Evolutionary conservation across 2,329 filamentous ascomycete genomes (phyloP), one percentile per base, ranked within the genome.

Genomic region (Aureobasidium leucospermi): DNA sequence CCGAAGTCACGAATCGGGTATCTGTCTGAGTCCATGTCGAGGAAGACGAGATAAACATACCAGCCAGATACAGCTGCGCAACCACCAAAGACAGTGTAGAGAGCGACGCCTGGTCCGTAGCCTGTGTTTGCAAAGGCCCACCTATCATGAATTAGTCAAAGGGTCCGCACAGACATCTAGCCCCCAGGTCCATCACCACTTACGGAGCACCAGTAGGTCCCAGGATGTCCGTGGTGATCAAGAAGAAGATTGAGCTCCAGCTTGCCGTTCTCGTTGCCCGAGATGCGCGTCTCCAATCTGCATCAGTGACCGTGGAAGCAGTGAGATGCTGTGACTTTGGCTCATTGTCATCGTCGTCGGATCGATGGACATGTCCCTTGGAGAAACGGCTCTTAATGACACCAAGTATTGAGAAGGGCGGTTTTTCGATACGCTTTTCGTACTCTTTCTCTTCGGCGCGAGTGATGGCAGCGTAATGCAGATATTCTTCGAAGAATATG

Each of bases 221-320:
- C 1, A 75, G 66, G 31, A 75, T 71, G 56, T 78, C 75, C 3
- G 75, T 77, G 1, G 75, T 77, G 59, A 77, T 76, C 36, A 78
- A 65, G 64, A 75, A 80, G 66, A 79, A 79, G 58, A 71, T 65
- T 6, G 69, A 67, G 49, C 68, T 68, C 67, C 68, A 71, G 7
- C 66, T 69, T 9, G 73, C 72, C 19, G 70, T 73, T n/a, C 72
- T 64, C 38, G 71, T 61, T 16, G 73, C 72, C 36, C 71, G 65
- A 4, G 67, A 68, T n/a, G 73, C 73, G 47, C 70, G 63, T 13
- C 61, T 63, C 71, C 70, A 75, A 58, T 74, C 73, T 3, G 65
- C 63, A 43, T 73, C 71, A 2, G 64, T 64, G 9, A 63, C 57
- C 19, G 23, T 32, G 16, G 43, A 47, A 36, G 39, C 19, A 16